phyloP scores from a whole-genome alignment of 345 rosid genomes.

The Camelina neglecta region DNA sequence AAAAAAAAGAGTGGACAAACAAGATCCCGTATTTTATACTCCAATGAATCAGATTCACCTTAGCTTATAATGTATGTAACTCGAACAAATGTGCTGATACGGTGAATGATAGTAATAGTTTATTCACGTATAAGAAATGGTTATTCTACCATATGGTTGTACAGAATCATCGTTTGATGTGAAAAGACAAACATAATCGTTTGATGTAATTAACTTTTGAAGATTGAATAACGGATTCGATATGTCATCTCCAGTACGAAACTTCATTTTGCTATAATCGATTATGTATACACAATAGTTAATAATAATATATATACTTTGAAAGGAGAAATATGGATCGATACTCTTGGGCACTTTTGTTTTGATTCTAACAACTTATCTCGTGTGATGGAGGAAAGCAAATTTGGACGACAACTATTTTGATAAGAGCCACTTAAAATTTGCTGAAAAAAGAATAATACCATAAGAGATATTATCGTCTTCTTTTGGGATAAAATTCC shows the following conservation, averaged over 20 bases:
- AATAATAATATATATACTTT: not conserved
- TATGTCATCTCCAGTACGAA: constrained; percentile 14
- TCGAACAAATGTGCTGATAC: not conserved
- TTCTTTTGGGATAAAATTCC: constrained; percentile 40
- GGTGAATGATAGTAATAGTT: not conserved
- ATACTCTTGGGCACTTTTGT: constrained; percentile 19
- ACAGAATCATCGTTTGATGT: not conserved
- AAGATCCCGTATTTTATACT: constrained; percentile 13
- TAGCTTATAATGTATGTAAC: constrained; percentile 16
- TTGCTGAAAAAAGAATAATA: constrained; percentile 34
- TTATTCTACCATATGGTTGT: not conserved
- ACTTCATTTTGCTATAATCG: not conserved
- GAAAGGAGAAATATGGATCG: constrained; percentile 13
- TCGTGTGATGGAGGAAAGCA: constrained; percentile 31
- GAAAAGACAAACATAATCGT: not conserved
- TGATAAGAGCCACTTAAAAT: constrained; percentile 35
- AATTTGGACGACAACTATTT: constrained; percentile 30
- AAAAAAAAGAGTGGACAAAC: constrained; percentile 8
- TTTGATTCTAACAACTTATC: constrained; percentile 28
- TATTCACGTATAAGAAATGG: not conserved
- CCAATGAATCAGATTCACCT: constrained; percentile 33
- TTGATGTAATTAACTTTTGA: not conserved
- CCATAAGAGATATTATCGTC: constrained; percentile 35
- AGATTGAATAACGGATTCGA: not conserved
- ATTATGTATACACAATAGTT: not conserved